These are phyloP conservation scores for Saururus chinensis DNA, from an alignment of 164 flowering plant species.

Conservation along the genomic window DNA sequence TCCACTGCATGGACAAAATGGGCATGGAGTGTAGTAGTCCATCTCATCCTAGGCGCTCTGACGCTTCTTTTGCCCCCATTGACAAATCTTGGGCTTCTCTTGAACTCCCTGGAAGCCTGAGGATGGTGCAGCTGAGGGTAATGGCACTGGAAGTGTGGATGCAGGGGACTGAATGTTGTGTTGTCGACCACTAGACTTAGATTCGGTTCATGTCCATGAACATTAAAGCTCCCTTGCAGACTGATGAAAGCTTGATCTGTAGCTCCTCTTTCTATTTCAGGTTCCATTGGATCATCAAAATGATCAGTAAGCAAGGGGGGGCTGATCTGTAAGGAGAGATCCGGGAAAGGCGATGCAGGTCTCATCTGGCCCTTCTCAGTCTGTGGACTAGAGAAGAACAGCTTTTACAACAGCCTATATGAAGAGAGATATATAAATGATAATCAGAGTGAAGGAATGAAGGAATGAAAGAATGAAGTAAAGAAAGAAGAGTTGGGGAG, in stretches of 20 bases:
- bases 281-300: conserved; percentile 6
- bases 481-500: background rate
- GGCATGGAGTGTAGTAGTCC: conserved; percentile 93
- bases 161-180: conserved; percentile 12
- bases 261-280: conserved; percentile 11
- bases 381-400: conserved; percentile 2
- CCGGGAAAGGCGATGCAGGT: conserved; percentile 33
- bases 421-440: conserved; percentile 2
- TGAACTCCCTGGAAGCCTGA: conserved; percentile 52
- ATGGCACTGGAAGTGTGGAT: conserved; percentile 7
- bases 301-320: conserved; percentile 35
- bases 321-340: conserved; percentile 81
- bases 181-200: conserved; percentile 54
- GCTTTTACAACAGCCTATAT: background rate
- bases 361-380: conserved; percentile 18
- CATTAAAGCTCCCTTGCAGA: conserved; percentile 13
- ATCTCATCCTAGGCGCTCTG: conserved; percentile 95
- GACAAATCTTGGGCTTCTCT: conserved; percentile 38
- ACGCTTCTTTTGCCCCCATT: conserved; percentile 47
- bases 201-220: conserved; percentile 17
- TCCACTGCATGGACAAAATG: conserved; percentile 93
- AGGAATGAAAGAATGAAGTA: conserved; percentile 2
- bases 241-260: conserved; percentile 28
- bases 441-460: conserved; percentile 3
- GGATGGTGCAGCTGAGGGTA: conserved; percentile 31